phyloP scores from a whole-genome alignment of 2,329 filamentous ascomycete species.

The Talaromyces rugulosus region DNA sequence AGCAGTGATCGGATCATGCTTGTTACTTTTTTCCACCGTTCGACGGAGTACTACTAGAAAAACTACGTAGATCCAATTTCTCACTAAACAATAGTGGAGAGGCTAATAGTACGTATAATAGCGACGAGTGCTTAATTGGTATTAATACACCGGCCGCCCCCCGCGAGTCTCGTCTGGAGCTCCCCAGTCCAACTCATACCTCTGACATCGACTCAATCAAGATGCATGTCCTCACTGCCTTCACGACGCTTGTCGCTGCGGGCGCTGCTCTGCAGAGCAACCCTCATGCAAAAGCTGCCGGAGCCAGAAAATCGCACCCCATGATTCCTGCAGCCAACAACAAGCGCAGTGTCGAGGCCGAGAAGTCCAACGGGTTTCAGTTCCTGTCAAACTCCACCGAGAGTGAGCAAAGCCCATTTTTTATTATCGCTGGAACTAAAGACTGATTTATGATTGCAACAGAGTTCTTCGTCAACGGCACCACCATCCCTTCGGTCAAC shows the following conservation, averaged over 20 bases:
- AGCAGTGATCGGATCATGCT: neutral
- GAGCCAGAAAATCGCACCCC: neutral
- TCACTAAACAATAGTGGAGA: neutral
- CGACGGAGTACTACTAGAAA: neutral
- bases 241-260: neutral
- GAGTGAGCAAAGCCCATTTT: neutral
- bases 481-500: slow-evolving; percentile 10
- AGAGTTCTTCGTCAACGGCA: slow-evolving; percentile 12
- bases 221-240: slow-evolving; percentile 2
- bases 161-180: neutral
- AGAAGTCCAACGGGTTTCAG: neutral
- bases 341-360: slow-evolving; percentile 2
- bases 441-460: neutral
- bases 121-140: neutral
- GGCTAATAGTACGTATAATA: neutral
- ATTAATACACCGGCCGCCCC: neutral
- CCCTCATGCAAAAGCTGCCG: slow-evolving; percentile 4
- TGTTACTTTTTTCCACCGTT: neutral
- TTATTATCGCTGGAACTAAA: slow-evolving; percentile 15
- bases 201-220: neutral
- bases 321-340: neutral
- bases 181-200: neutral
- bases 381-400: slow-evolving; percentile 7
- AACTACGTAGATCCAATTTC: neutral
- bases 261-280: slow-evolving; percentile 9